Conservation (phyloP, 75 land plant species). For the Chamaecyparis obtusa region DNA sequence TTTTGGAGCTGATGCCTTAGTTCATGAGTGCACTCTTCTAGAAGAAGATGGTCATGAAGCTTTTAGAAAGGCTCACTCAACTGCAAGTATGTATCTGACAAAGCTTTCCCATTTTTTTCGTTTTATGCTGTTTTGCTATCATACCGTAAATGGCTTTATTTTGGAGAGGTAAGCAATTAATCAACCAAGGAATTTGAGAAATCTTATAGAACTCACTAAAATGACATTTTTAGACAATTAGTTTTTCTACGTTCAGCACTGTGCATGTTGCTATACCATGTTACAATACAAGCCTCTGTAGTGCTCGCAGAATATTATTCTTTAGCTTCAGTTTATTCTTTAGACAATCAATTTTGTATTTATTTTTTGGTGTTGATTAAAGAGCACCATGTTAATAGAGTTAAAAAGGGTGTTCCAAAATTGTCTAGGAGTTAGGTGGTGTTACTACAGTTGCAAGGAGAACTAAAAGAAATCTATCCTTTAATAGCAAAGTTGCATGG, state of each 20-base stretch:
- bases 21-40: conserved; percentile 43
- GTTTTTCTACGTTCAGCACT: neutral
- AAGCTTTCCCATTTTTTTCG: neutral
- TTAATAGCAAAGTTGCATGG: too few relatives aligned
- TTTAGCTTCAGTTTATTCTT: neutral
- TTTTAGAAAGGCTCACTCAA: conserved; percentile 32
- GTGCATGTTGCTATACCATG: neutral
- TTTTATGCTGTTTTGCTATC: neutral
- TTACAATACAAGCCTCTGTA: neutral
- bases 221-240: neutral
- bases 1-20: conserved; percentile 43
- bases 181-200: neutral
- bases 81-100: conserved; percentile 31
- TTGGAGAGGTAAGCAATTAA: neutral
- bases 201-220: neutral
- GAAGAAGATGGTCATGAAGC: conserved; percentile 33
- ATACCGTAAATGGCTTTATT: neutral
- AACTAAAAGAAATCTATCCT: neutral
- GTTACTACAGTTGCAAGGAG: neutral
- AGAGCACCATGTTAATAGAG: neutral
- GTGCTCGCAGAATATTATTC: neutral
- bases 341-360: neutral
- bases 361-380: neutral
- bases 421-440: neutral
- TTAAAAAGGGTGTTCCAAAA: too few relatives aligned